These are phyloP conservation scores for Mallotus japonicus DNA, from an alignment of 441 rosid species.

Conservation along the genomic window DNA sequence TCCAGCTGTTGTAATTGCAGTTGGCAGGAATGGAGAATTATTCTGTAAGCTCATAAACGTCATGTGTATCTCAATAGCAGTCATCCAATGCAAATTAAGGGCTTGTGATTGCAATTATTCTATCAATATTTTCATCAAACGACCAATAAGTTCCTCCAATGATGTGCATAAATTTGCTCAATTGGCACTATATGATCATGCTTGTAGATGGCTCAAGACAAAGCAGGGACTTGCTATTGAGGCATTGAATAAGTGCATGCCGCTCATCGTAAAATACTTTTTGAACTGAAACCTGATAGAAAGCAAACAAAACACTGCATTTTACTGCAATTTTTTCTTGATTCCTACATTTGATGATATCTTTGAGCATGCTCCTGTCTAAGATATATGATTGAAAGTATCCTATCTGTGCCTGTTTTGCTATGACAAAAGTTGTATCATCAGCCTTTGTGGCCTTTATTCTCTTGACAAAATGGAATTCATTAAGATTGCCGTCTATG, in stretches of 20 bases:
- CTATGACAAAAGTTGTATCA: neutral
- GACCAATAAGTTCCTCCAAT: too few species aligned
- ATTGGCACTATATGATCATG: neutral
- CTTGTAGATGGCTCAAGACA: neutral
- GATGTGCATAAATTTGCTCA: neutral
- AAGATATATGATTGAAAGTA: neutral
- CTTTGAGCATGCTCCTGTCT: neutral
- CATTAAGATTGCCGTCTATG: neutral
- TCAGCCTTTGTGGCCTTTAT: neutral
- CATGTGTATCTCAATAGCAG: too few species aligned
- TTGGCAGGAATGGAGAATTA: neutral
- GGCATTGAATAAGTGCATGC: neutral
- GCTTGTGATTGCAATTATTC: too few species aligned
- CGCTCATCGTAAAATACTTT: neutral
- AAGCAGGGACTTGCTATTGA: neutral
- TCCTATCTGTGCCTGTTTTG: neutral
- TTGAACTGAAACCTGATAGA: neutral
- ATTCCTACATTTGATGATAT: slow-evolving; percentile 6
- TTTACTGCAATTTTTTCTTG: slow-evolving; percentile 5
- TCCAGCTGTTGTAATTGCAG: neutral
- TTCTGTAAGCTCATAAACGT: too few species aligned
- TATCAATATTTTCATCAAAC: too few species aligned
- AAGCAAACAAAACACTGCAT: neutral
- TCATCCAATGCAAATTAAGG: too few species aligned
- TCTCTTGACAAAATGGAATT: neutral